Conservation (phyloP, 2,329 filamentous ascomycete species). For the Saccharata proteae region DNA sequence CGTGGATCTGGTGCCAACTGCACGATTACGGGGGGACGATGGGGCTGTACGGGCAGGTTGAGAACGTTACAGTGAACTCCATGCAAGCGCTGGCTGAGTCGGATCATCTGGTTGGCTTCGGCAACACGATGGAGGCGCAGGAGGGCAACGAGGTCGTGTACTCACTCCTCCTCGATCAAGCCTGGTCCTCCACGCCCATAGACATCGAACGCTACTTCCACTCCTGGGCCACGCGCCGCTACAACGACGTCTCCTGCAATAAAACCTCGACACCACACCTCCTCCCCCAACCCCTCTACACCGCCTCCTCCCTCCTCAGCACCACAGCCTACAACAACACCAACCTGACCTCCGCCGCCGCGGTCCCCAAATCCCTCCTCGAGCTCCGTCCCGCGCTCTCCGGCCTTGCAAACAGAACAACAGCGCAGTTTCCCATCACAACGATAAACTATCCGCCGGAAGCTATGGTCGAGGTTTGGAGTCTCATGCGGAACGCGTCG, state of each 20-base stretch:
- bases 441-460: slow-evolving; percentile 30
- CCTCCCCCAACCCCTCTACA: slow-evolving; percentile 21
- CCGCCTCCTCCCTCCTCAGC: slow-evolving; percentile 36
- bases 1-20: slow-evolving; percentile 43
- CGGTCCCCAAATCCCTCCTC: slow-evolving; percentile 35
- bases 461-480: slow-evolving; percentile 28
- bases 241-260: slow-evolving; percentile 15
- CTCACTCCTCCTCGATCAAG: slow-evolving; percentile 39
- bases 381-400: slow-evolving; percentile 33
- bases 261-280: neutral
- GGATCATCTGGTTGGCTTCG: slow-evolving; percentile 34
- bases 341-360: slow-evolving; percentile 26
- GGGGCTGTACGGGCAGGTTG: slow-evolving; percentile 39
- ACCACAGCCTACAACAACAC: slow-evolving; percentile 39
- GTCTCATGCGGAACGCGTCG: slow-evolving; percentile 26
- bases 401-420: slow-evolving; percentile 27
- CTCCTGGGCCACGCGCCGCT: slow-evolving; percentile 34
- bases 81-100: slow-evolving; percentile 33
- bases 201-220: slow-evolving; percentile 35
- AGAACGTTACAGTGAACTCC: slow-evolving; percentile 36
- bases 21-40: slow-evolving; percentile 40
- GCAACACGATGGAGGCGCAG: slow-evolving; percentile 38
- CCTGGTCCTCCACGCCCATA: slow-evolving; percentile 34
- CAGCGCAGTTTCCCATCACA: slow-evolving; percentile 30
- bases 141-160: slow-evolving; percentile 44